Percentiles rank a stretch among this genome's conserved stretches.
Evolutionary conservation across 192 early-diverging fungal genomes (phyloP).

Genomic region (Spinellus fusiger): DNA sequence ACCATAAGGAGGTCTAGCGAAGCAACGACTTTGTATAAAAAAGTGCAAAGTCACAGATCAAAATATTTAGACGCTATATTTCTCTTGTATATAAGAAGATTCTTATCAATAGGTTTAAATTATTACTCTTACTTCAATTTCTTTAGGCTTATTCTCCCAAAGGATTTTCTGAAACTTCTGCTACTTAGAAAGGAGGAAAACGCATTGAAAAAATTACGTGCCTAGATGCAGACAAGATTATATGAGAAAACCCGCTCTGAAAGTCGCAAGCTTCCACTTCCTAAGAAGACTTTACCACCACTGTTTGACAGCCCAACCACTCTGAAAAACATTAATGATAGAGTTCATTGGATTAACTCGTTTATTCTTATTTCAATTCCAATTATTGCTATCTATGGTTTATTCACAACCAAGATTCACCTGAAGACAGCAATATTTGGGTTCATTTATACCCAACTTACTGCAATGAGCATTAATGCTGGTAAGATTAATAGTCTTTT

Average conservation of each 20-base stretch:
- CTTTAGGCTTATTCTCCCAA: too few relatives aligned
- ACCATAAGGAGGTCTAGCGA: too few relatives aligned
- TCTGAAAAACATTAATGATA: slow-evolving; percentile 45
- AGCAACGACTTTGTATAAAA: too few relatives aligned
- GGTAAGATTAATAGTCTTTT: slow-evolving; percentile 34
- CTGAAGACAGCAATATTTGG: slow-evolving; percentile 69
- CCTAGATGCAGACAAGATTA: too few relatives aligned
- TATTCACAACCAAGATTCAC: slow-evolving; percentile 61
- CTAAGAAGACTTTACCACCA: slow-evolving; percentile 16
- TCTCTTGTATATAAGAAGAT: too few relatives aligned
- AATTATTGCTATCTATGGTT: slow-evolving; percentile 73
- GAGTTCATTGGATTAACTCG: slow-evolving; percentile 66
- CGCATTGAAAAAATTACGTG: too few relatives aligned
- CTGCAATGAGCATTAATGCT: slow-evolving; percentile 83
- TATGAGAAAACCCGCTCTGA: slow-evolving; percentile 21
- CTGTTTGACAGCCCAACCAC: slow-evolving; percentile 41
- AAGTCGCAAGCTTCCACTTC: slow-evolving; percentile 21
- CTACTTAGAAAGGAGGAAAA: too few relatives aligned
- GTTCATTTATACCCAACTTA: slow-evolving; percentile 66
- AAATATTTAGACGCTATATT: too few relatives aligned
- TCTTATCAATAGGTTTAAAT: too few relatives aligned
- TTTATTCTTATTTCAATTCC: slow-evolving; percentile 65
- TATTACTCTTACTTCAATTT: too few relatives aligned
- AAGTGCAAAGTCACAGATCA: too few relatives aligned
- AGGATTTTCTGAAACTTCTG: too few relatives aligned